Evolutionary conservation across 768 basidiomycete genomes (phyloP), one percentile per base, ranked within the genome.

Genomic region (Termitomyces eurrhizus): DNA sequence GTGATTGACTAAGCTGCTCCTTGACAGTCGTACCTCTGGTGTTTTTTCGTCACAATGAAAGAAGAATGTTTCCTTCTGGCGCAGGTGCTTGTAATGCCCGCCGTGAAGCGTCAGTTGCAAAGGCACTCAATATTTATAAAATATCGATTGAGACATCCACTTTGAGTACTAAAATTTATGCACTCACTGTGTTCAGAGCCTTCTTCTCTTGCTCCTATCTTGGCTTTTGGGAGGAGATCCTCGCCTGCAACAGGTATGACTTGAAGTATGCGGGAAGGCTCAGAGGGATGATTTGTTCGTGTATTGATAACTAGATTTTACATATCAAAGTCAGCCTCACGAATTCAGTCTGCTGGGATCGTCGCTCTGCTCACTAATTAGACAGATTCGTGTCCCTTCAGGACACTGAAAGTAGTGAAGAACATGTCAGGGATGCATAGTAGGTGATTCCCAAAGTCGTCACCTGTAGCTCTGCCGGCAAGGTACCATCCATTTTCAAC

Each of bases 61-160:
- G 26, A 68, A 55, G 50, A 75, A 71, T 2, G 69, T 62, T 11
- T 73, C 74, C 48, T 68, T 73, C 39, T 76, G 73, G 33, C 64
- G 62, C 48, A 62, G 64, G 2, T 58, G 18, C 50, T 68, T 68
- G 58, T 76, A 75, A 14, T 41, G 29, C 21, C 67, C 70, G 13
- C 75, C 75, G 42, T 73, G 72, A 3, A 75, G 62, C 1, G 71
- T 70, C n/a, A 74, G 45, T 45, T 74, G 71, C 7, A 75, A 8
- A 16, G 49, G 54, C 9, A 32, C 21, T 36, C 49, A 44, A 18
- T 18, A 41, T 18, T 41, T 6, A 41, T 26, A 5, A 33, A 39
- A 5, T 41, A n/a, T 29, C 16, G 37, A 29, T 33, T 8, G 29
- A 33, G 14, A 26, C 18, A 32, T 24, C 24, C 13, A 46, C 18